Base-by-base conservation (phyloP, 225 moss, liverwort and hornwort genomes). In the Pseudisothecium myosuroides region DNA sequence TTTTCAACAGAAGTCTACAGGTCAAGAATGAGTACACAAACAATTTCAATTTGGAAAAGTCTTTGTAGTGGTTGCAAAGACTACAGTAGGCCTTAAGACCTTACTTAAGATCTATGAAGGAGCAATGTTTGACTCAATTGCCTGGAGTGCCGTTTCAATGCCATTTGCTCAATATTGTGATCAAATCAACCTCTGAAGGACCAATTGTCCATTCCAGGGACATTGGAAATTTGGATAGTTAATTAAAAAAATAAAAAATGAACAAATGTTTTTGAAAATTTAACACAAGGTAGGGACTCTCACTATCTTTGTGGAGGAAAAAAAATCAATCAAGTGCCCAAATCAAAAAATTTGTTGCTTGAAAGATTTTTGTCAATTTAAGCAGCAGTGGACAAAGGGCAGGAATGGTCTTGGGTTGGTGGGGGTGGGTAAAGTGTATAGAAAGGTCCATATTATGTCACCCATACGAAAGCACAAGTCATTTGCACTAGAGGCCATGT, bases 11-110 rank as follows among this genome's bases (percentile, higher is more conserved):
- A 54, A 34, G 36, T 54, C 2, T 77, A 9, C 0, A 9, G 0
- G 37, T 37, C 5, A 15, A 16, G 4, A 77, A 14, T 55, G 6
- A 1, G 37, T 55, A 15, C 0, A 4, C 0, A 1, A 0, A 16
- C 0, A 0, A 9, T 36, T 54, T 52, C 36, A 34, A 76, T 14
- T 36, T 52, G 8, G 9, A 52, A 28, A 34, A 76, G 21, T 34
- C 13, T 76, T 1, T 0, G 0, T 1, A 20, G 1, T 12, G 20
- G 2, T 1, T 32, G 0, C 7, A 7, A 31, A 49, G 31, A 20
- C 49, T 20, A 49, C 2, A 31, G 0, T 32, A 32, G 12, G 49
- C 7, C 74, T 75, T 49, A 11, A 75, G 11, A 47, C 12, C 18
- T 47, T 0, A 1, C 11, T 29, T 18, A 72, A 43, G 10, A 16